A percentile compares a stretch with the other conserved stretches of the same genome.
These are phyloP conservation scores for Malus fusca DNA, from an alignment of 306 rosid genomes.

Conservation along the genomic window DNA sequence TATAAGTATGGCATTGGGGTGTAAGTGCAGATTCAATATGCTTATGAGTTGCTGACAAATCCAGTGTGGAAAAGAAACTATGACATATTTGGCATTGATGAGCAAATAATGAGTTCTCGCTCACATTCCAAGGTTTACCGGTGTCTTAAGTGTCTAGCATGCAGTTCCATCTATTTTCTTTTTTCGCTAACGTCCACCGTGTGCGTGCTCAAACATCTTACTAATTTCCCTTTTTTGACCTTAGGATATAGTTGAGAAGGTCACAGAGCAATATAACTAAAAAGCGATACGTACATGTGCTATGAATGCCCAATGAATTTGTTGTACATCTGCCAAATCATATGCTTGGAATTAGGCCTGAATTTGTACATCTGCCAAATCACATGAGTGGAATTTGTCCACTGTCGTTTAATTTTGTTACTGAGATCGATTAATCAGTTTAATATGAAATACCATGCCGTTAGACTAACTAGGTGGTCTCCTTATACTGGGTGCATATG, in stretches of 20 bases:
- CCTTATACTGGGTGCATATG: no score
- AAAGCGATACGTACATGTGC: no score
- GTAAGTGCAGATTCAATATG: constrained; percentile 72
- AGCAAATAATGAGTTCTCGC: constrained; percentile 55
- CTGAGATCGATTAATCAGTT: no score
- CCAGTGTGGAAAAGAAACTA: constrained; percentile 74
- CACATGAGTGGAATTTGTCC: no score
- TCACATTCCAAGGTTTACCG: constrained; percentile 1
- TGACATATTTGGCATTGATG: constrained; percentile 71
- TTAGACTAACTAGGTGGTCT: no score
- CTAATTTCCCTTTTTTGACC: constrained; percentile 22
- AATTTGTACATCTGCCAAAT: no score
- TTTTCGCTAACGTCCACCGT: neutral
- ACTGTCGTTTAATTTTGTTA: no score
- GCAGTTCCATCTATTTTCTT: neutral
- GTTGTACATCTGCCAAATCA: no score
- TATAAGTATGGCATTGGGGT: neutral
- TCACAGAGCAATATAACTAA: constrained; percentile 25
- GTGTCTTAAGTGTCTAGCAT: neutral
- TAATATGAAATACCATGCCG: no score
- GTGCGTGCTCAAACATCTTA: constrained; percentile 3
- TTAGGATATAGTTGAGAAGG: constrained; percentile 63
- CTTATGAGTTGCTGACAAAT: constrained; percentile 81
- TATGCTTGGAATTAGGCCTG: no score
- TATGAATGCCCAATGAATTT: no score